Percentiles rank a stretch among this genome's conserved stretches.
phyloP scores from a whole-genome alignment of 768 basidiomycete genomes.

The Phlebiopsis flavidoalba region DNA sequence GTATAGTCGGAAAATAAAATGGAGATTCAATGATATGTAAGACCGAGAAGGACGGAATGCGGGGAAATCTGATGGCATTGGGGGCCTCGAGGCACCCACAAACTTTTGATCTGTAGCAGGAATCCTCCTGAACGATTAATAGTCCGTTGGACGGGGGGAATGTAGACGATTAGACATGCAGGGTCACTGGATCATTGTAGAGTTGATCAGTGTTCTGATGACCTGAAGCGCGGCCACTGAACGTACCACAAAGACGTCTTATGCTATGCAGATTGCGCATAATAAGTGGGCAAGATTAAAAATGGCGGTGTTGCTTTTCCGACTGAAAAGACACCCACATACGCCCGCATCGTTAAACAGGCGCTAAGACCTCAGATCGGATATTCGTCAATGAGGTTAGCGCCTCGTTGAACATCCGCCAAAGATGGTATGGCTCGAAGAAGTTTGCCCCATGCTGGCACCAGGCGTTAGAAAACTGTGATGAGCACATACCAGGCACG shows the following conservation, averaged over 20 bases:
- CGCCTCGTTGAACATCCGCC: neutral
- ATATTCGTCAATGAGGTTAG: neutral
- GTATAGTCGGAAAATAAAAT: conserved; percentile 6
- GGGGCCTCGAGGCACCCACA: neutral
- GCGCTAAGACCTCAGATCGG: neutral
- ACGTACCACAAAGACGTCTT: neutral
- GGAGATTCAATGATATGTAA: neutral
- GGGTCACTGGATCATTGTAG: neutral
- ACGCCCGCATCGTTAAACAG: neutral
- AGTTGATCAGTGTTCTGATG: neutral
- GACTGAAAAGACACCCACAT: neutral
- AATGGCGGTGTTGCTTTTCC: neutral
- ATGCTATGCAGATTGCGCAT: neutral
- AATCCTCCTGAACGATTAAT: neutral
- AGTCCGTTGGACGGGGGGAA: neutral
- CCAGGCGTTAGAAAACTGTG: neutral
- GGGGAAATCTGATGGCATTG: neutral
- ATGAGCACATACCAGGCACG: neutral
- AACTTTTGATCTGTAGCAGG: neutral
- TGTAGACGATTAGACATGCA: neutral
- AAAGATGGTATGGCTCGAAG: neutral
- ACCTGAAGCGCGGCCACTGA: neutral
- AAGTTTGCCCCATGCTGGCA: neutral
- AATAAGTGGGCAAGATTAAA: neutral
- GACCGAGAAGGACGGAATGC: neutral